These are phyloP conservation scores for Diospyros kaki DNA, from an alignment of 148 eudicot genomes.

Conservation along the genomic window DNA sequence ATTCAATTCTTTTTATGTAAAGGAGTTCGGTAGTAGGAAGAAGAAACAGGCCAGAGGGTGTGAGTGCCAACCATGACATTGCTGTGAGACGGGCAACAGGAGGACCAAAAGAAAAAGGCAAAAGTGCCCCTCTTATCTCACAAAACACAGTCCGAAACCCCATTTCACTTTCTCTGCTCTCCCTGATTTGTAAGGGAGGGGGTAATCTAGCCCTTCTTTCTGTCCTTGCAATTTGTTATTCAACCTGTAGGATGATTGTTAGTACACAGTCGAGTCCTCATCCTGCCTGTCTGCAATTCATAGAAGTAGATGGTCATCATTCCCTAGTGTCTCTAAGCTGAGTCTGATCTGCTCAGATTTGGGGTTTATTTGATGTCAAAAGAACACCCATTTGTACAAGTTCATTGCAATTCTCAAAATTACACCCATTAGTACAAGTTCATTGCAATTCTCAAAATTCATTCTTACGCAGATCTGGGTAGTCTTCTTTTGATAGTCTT, in stretches of 20 bases:
- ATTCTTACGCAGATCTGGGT: slow-evolving; percentile 39
- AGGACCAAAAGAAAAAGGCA: slow-evolving; percentile 18
- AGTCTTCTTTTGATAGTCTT: slow-evolving; percentile 31
- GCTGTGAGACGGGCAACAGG: slow-evolving; percentile 39
- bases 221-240: neutral
- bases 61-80: slow-evolving; percentile 34
- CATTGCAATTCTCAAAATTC: slow-evolving; percentile 27
- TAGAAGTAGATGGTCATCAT: slow-evolving; percentile 22
- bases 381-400: slow-evolving; percentile 30
- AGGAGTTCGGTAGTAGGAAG: slow-evolving; percentile 28
- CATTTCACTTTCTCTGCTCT: slow-evolving; percentile 12
- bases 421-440: slow-evolving; percentile 29
- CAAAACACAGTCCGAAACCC: slow-evolving; percentile 10
- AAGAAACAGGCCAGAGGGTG: slow-evolving; percentile 23
- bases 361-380: slow-evolving; percentile 15
- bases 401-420: slow-evolving; percentile 25
- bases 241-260: neutral
- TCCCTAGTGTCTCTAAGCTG: slow-evolving; percentile 15
- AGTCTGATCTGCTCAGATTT: slow-evolving; percentile 44
- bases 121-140: slow-evolving; percentile 21
- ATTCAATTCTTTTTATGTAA: slow-evolving; percentile 29
- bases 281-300: neutral
- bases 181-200: slow-evolving; percentile 1
- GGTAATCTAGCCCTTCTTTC: slow-evolving; percentile 10
- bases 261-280: neutral